Percentiles rank a stretch among this genome's conserved stretches.
These are phyloP conservation scores for Globisporangium echinulatum DNA, from an alignment of 352 stramenopile species.

Conservation along the genomic window DNA sequence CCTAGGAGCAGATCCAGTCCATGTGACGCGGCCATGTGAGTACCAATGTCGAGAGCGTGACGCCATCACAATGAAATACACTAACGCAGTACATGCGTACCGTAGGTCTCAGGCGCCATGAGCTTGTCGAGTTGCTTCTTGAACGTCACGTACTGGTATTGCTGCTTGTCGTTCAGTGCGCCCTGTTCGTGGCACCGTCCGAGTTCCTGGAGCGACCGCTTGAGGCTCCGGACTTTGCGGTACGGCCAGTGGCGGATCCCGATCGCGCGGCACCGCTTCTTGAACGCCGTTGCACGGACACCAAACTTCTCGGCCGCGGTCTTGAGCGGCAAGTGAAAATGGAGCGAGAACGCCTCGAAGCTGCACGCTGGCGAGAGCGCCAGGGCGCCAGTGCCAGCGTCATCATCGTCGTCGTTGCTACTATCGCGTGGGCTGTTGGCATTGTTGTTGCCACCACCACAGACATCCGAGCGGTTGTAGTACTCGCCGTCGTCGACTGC, in stretches of 20 bases:
- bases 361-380: conserved; percentile 8
- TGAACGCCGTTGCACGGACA: conserved; percentile 72
- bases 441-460: too few relatives aligned
- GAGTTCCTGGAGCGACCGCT: conserved; percentile 60
- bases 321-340: conserved; percentile 69
- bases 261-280: conserved; percentile 67
- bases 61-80: too few relatives aligned
- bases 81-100: too few relatives aligned
- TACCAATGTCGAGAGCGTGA: too few relatives aligned
- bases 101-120: conserved; percentile 60
- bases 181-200: conserved; percentile 51
- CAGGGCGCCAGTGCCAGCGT: too few relatives aligned
- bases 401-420: too few relatives aligned
- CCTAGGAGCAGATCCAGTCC: background rate
- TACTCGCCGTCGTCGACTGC: conserved; percentile 23
- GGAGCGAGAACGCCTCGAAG: conserved; percentile 21
- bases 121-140: conserved; percentile 64
- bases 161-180: conserved; percentile 55
- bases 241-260: conserved; percentile 71
- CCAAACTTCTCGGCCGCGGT: conserved; percentile 67
- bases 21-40: too few relatives aligned
- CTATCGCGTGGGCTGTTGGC: too few relatives aligned
- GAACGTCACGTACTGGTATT: conserved; percentile 48
- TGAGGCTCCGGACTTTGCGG: conserved; percentile 65
- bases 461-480: conserved; percentile 8